These are phyloP conservation scores for Stagonosporopsis chrysanthemi DNA, from an alignment of 2,329 filamentous ascomycete genomes.

Conservation along the genomic window DNA sequence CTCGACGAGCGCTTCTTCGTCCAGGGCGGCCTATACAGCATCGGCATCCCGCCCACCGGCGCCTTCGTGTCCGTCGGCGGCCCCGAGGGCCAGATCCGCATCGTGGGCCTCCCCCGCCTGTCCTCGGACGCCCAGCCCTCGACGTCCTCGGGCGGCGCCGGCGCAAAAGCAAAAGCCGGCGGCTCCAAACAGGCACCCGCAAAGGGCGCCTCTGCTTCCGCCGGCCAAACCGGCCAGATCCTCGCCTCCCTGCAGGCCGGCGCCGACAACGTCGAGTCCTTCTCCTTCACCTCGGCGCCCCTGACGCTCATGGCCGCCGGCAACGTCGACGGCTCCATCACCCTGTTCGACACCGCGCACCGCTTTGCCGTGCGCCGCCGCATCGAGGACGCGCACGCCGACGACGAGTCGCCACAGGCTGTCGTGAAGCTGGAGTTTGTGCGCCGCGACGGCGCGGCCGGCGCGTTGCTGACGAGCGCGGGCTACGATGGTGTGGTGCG, in stretches of 20 bases:
- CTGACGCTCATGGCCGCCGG: constrained; percentile 68
- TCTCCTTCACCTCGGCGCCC: constrained; percentile 68
- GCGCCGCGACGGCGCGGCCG: constrained; percentile 51
- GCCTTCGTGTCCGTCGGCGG: constrained; percentile 86
- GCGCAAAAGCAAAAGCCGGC: constrained; percentile 58
- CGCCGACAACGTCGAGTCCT: constrained; percentile 78
- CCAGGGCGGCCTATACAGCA: constrained; percentile 87
- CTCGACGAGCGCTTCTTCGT: constrained; percentile 90
- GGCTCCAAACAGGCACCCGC: constrained; percentile 54
- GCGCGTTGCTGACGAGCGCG: constrained; percentile 82
- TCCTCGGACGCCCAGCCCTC: constrained; percentile 41
- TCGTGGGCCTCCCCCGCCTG: constrained; percentile 81
- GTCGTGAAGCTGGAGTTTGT: constrained; percentile 95
- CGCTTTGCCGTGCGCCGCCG: constrained; percentile 86
- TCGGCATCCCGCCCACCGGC: constrained; percentile 82
- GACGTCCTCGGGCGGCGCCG: constrained; percentile 53
- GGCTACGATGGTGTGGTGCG: constrained; percentile 92
- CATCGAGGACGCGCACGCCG: constrained; percentile 80
- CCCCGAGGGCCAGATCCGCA: constrained; percentile 82
- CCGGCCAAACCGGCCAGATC: constrained; percentile 71
- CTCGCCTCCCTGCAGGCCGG: constrained; percentile 85
- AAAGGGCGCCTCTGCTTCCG: constrained; percentile 45
- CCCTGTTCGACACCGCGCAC: constrained; percentile 84
- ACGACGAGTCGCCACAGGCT: constrained; percentile 75
- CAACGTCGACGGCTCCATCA: constrained; percentile 74